A percentile compares a stretch with the other conserved stretches of the same genome.
These are phyloP conservation scores for Tubosaeta sp. DNA, from an alignment of 768 basidiomycete species.

Conservation along the genomic window DNA sequence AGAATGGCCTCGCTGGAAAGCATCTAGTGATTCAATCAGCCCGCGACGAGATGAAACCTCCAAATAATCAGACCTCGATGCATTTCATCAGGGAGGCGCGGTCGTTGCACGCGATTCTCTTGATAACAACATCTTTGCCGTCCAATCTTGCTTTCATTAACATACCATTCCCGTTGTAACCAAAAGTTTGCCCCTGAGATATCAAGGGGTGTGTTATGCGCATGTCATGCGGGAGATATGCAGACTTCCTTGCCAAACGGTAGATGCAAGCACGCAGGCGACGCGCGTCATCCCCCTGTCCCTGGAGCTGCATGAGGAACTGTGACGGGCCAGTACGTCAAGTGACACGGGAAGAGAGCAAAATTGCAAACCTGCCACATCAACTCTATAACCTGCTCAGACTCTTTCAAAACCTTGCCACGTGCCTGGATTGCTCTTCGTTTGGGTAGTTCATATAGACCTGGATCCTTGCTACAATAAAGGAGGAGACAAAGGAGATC, in stretches of 20 bases:
- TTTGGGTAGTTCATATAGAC: conserved; percentile 10
- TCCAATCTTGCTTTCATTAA: conserved; percentile 16
- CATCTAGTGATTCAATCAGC: conserved; percentile 9
- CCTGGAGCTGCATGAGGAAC: conserved; percentile 7
- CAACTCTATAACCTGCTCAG: conserved; percentile 19
- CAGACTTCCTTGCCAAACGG: conserved; percentile 28
- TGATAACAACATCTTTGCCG: conserved; percentile 23
- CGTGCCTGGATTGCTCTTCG: background rate
- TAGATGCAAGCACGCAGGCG: conserved; percentile 21
- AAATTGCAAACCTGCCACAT: conserved; percentile 17
- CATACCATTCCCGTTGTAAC: conserved; percentile 17
- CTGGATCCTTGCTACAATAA: conserved; percentile 14
- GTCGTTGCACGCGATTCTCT: conserved; percentile 14
- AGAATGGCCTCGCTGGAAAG: conserved; percentile 27
- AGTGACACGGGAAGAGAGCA: background rate
- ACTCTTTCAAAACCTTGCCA: conserved; percentile 3
- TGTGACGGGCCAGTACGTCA: background rate
- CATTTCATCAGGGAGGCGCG: background rate
- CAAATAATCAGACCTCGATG: conserved; percentile 11
- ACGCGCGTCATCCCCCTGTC: background rate
- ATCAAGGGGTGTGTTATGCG: conserved; percentile 6
- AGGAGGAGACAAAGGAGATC: conserved; percentile 18
- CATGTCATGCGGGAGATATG: conserved; percentile 19
- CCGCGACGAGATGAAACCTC: background rate
- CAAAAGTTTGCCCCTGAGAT: background rate